Percentiles rank a stretch among this genome's conserved stretches.
Evolutionary conservation across 306 rosid genomes (phyloP).

Genomic region (Vicia villosa): DNA sequence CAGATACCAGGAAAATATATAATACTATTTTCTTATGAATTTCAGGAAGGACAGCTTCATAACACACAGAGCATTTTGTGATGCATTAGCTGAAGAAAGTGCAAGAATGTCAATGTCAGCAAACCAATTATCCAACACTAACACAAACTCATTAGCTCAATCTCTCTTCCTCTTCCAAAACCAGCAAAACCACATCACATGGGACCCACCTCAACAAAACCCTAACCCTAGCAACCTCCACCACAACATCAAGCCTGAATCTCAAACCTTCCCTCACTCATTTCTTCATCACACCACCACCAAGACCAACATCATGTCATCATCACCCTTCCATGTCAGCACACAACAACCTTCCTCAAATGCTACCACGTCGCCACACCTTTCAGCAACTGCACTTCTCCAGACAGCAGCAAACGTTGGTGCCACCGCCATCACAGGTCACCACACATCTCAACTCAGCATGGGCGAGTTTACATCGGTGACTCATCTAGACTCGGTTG

Average conservation of each 20-base stretch:
- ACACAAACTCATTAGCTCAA: slow-evolving; percentile 39
- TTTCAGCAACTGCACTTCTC: slow-evolving; percentile 91
- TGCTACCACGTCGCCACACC: slow-evolving; percentile 61
- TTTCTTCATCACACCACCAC: slow-evolving; percentile 36
- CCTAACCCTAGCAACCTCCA: slow-evolving; percentile 67
- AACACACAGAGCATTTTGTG: slow-evolving; percentile 96
- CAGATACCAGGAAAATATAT: no score
- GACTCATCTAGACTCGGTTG: slow-evolving; percentile 46
- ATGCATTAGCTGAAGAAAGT: slow-evolving; percentile 95
- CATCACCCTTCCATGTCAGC: slow-evolving; percentile 51
- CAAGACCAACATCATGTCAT: slow-evolving; percentile 41
- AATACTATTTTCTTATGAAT: not conserved
- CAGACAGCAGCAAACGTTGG: slow-evolving; percentile 85
- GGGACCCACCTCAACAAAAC: slow-evolving; percentile 69
- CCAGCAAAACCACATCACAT: slow-evolving; percentile 45
- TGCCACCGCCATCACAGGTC: slow-evolving; percentile 42
- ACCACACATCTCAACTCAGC: slow-evolving; percentile 31
- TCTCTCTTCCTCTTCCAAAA: slow-evolving; percentile 63
- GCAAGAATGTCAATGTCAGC: slow-evolving; percentile 67
- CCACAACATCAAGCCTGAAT: slow-evolving; percentile 55
- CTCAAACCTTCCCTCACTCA: slow-evolving; percentile 30
- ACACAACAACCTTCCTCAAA: slow-evolving; percentile 12
- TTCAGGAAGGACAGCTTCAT: slow-evolving; percentile 95
- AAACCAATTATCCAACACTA: slow-evolving; percentile 45
- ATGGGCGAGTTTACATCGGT: slow-evolving; percentile 46